These are phyloP conservation scores for Metschnikowia picachoensis DNA, from an alignment of 805 yeast species.

Conservation along the genomic window DNA sequence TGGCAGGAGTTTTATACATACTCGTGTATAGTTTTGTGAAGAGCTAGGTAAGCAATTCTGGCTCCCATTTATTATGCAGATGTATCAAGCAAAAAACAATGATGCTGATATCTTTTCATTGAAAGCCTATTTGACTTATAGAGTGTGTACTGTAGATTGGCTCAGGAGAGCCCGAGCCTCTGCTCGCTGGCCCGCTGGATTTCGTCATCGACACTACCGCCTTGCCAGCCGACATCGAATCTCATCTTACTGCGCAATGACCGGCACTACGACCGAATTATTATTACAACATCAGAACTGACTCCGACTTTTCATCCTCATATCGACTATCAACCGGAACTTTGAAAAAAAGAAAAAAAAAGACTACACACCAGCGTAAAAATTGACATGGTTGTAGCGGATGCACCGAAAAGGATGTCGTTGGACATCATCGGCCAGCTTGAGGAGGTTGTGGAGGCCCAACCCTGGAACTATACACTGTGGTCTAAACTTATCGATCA, in stretches of 20 bases:
- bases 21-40: no score
- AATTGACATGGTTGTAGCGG: conserved; percentile 12
- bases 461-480: conserved; percentile 50
- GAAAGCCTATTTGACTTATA: background rate
- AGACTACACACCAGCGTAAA: no score
- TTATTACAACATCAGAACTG: background rate
- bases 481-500: conserved; percentile 58
- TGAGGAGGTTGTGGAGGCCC: conserved; percentile 48
- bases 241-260: background rate
- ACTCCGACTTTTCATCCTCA: background rate
- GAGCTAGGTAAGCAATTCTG: no score
- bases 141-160: no score
- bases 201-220: conserved; percentile 5
- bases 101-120: background rate
- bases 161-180: no score
- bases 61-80: no score
- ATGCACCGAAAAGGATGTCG: conserved; percentile 24
- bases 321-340: no score
- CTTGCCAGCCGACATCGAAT: conserved; percentile 2
- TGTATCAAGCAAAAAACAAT: no score
- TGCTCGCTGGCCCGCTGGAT: background rate
- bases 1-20: no score
- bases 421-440: conserved; percentile 57
- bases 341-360: no score
- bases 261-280: background rate